phyloP scores from a whole-genome alignment of 1,284 basidiomycete species.

The Sporisorium iseilematis-ciliati region DNA sequence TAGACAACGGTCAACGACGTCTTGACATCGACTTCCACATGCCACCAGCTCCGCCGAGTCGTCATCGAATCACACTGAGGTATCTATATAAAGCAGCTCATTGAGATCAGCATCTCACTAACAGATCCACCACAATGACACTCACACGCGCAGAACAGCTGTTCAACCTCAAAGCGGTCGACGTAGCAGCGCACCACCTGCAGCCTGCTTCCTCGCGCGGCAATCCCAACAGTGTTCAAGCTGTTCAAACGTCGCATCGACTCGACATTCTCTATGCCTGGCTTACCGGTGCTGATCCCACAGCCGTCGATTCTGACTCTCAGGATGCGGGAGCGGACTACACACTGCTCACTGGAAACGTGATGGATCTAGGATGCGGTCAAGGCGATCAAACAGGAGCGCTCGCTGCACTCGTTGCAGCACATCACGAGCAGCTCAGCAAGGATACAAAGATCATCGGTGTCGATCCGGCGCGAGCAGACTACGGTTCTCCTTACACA shows the following conservation, averaged over 20 bases:
- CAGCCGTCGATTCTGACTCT: neutral
- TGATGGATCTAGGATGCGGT: conserved; percentile 35
- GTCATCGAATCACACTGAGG: no score
- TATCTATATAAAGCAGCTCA: no score
- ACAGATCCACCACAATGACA: conserved; percentile 9
- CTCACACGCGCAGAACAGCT: conserved; percentile 21
- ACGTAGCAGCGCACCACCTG: conserved; percentile 19
- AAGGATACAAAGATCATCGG: conserved; percentile 7
- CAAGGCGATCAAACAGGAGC: conserved; percentile 33
- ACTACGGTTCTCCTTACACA: conserved; percentile 30
- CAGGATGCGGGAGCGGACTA: conserved; percentile 1
- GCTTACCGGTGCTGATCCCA: conserved; percentile 23
- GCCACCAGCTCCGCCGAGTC: no score
- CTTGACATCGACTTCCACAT: neutral
- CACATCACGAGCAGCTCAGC: neutral
- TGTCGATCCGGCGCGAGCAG: conserved; percentile 19
- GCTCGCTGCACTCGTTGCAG: conserved; percentile 9
- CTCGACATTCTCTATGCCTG: conserved; percentile 31
- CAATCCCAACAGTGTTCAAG: conserved; percentile 16
- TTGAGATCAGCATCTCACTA: no score
- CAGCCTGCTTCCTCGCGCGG: conserved; percentile 14
- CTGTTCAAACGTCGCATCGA: conserved; percentile 29
- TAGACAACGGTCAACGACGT: neutral
- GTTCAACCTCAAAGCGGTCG: conserved; percentile 17
- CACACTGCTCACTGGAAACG: conserved; percentile 8